These are phyloP conservation scores for Andrographis paniculata DNA, from an alignment of 305 asterid species.

Conservation along the genomic window DNA sequence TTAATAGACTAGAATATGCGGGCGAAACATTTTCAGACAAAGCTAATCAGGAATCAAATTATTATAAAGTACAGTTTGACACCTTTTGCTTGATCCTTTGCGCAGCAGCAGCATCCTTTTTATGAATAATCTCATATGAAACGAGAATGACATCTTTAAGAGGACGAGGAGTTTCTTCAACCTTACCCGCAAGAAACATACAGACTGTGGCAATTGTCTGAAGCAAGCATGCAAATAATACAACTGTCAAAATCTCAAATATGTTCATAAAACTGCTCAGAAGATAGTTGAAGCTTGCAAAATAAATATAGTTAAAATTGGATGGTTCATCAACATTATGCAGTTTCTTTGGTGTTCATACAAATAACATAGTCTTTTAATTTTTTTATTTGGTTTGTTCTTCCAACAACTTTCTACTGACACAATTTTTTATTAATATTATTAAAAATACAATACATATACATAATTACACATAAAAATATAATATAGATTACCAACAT, in stretches of 20 bases:
- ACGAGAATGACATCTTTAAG: conserved; percentile 85
- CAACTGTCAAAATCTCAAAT: not conserved
- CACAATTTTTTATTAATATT: too few relatives aligned
- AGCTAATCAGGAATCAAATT: conserved; percentile 2
- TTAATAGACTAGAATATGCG: too few relatives aligned
- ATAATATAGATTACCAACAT: too few relatives aligned
- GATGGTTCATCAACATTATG: too few relatives aligned
- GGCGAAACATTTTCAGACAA: conserved; percentile 8
- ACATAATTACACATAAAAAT: too few relatives aligned
- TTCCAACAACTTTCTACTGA: too few relatives aligned
- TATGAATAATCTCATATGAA: conserved; percentile 87
- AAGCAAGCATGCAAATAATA: conserved; percentile 16
- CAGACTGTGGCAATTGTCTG: conserved; percentile 88
- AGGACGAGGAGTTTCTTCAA: conserved; percentile 99
- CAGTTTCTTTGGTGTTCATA: too few relatives aligned
- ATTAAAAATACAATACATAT: too few relatives aligned
- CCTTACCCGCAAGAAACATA: conserved; percentile 98
- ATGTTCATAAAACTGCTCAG: not conserved
- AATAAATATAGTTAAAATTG: too few relatives aligned
- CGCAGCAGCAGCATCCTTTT: conserved; percentile 80
- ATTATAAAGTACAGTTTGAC: conserved; percentile 18
- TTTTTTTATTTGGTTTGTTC: too few relatives aligned
- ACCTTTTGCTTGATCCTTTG: conserved; percentile 98
- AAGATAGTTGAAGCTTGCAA: not conserved
- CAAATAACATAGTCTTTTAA: too few relatives aligned